phyloP scores from a whole-genome alignment of 2,329 filamentous ascomycete genomes.

The Aspergillus sp. region DNA sequence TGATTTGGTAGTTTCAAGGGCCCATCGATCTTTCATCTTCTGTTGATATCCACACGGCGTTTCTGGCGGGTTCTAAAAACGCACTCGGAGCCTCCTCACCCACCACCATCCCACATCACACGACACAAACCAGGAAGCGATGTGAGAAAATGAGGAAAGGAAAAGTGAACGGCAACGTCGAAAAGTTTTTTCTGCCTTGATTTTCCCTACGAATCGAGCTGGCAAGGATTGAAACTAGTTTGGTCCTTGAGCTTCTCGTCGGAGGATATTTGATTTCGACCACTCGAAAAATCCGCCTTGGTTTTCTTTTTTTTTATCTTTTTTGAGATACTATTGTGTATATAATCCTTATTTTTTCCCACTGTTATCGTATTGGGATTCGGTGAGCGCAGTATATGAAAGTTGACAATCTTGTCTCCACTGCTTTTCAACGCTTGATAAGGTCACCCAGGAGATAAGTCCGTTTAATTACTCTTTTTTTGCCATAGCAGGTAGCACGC shows the following conservation, averaged over 20 bases:
- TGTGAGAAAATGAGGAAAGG: neutral
- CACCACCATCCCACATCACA: neutral
- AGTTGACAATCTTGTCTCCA: neutral
- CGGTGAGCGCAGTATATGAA: too few species aligned
- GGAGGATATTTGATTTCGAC: too few species aligned
- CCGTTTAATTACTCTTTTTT: neutral
- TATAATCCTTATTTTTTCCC: conserved; percentile 3
- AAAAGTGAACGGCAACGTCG: neutral
- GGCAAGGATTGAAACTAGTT: neutral
- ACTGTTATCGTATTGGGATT: too few species aligned
- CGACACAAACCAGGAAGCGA: neutral
- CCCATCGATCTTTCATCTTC: conserved; percentile 22
- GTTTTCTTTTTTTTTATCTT: neutral
- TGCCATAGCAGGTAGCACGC: too few species aligned
- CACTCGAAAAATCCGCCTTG: neutral
- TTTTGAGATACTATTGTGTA: conserved; percentile 1
- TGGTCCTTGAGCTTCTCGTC: neutral
- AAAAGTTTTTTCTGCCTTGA: neutral
- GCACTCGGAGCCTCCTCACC: conserved; percentile 6
- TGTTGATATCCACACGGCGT: conserved; percentile 40
- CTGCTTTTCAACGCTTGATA: neutral
- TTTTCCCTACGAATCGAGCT: neutral
- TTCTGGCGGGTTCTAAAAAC: conserved; percentile 33
- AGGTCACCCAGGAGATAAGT: neutral
- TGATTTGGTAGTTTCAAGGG: conserved; percentile 15